These are phyloP conservation scores for Kewa caespitosa DNA, from an alignment of 179 eudicot species.

Conservation along the genomic window DNA sequence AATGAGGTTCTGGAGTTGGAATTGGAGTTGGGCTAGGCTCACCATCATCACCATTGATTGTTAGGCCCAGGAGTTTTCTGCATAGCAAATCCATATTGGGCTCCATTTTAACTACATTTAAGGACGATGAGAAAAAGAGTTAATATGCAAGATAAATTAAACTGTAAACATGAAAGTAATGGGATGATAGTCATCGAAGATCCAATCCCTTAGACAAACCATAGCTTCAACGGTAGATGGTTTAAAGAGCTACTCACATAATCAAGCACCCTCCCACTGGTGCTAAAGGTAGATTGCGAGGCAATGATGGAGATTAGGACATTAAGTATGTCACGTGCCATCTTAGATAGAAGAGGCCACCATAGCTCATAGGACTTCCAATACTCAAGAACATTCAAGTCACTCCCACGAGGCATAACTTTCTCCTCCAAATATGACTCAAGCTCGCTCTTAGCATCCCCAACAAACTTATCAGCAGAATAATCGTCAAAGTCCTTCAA, in stretches of 20 bases:
- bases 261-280: slow-evolving; percentile 16
- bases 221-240: neutral
- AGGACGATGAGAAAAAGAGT: too few species aligned
- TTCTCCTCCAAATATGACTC: slow-evolving; percentile 14
- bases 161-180: too few species aligned
- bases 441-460: neutral
- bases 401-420: neutral
- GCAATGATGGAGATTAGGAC: slow-evolving; percentile 23
- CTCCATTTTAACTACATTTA: too few species aligned
- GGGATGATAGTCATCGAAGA: too few species aligned
- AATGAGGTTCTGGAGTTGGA: too few species aligned
- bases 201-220: slow-evolving; percentile 8
- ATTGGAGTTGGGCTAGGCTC: too few species aligned
- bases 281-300: slow-evolving; percentile 13
- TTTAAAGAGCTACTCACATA: neutral
- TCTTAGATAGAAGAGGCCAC: slow-evolving; percentile 5
- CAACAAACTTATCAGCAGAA: neutral
- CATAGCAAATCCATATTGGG: too few species aligned
- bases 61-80: too few species aligned
- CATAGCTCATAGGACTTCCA: slow-evolving; percentile 13
- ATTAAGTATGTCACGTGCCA: slow-evolving; percentile 16
- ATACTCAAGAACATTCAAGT: slow-evolving; percentile 15
- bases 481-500: slow-evolving; percentile 3
- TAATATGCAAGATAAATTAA: too few species aligned
- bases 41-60: too few species aligned